Percentiles rank a stretch among this genome's conserved stretches.
Evolutionary conservation across 176 grass and related monocot genomes (phyloP).

Genomic region (Calamus simplicifolius): DNA sequence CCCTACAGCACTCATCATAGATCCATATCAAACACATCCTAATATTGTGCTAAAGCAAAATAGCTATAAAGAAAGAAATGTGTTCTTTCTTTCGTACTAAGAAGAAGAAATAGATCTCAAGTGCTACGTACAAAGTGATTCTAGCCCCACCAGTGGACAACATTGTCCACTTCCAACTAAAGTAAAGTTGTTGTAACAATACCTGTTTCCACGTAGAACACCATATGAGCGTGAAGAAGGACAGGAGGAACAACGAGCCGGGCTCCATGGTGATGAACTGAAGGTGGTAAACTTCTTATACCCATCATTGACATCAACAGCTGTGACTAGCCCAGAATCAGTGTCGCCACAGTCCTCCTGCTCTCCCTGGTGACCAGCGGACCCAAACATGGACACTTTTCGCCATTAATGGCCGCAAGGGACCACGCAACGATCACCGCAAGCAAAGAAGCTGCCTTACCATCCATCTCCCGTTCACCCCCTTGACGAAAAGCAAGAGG

Average conservation of each 20-base stretch:
- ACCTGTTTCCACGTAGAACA: constrained; percentile 89
- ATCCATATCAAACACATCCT: too few relatives aligned
- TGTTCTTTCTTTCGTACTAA: too few relatives aligned
- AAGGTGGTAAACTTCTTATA: constrained; percentile 37
- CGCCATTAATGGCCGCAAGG: too few relatives aligned
- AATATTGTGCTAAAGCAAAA: too few relatives aligned
- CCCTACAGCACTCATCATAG: constrained; percentile 10
- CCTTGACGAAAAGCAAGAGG: too few relatives aligned
- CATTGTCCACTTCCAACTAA: too few relatives aligned
- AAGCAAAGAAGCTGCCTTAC: too few relatives aligned
- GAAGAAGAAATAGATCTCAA: too few relatives aligned
- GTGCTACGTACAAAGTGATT: background rate
- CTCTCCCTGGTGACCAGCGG: constrained; percentile 54
- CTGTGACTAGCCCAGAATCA: constrained; percentile 52
- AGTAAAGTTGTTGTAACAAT: background rate
- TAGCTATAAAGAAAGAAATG: too few relatives aligned
- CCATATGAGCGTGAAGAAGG: constrained; percentile 65
- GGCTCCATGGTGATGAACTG: constrained; percentile 91
- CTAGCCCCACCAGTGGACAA: background rate
- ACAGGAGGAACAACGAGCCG: constrained; percentile 62
- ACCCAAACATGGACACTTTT: background rate
- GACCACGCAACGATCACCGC: too few relatives aligned
- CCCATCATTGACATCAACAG: constrained; percentile 54
- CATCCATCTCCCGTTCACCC: too few relatives aligned
- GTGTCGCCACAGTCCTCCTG: constrained; percentile 32